Percentiles rank a stretch among this genome's conserved stretches.
Evolutionary conservation across 805 yeast genomes (phyloP).

Genomic region (Alloascoidea hylecoeti): DNA sequence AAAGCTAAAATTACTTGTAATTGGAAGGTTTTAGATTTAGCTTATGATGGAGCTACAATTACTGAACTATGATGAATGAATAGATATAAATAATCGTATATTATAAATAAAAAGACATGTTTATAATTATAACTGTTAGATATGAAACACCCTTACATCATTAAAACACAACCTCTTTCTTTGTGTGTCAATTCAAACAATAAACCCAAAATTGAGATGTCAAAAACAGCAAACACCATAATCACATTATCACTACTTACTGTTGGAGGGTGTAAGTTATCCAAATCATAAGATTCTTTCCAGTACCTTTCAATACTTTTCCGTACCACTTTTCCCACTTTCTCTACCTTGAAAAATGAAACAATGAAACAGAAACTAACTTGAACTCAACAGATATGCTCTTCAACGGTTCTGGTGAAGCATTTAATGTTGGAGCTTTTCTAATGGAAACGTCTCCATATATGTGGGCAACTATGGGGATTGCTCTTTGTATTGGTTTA

Average conservation of each 20-base stretch:
- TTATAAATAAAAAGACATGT: no score
- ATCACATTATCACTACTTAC: constrained; percentile 1
- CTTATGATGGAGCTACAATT: constrained; percentile 75
- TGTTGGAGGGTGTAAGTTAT: constrained; percentile 1
- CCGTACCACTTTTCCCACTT: no score
- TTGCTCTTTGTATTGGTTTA: constrained; percentile 81
- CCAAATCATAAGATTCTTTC: no score
- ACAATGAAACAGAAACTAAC: no score
- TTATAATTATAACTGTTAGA: no score
- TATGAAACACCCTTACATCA: no score
- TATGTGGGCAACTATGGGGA: constrained; percentile 93
- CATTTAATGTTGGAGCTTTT: constrained; percentile 84
- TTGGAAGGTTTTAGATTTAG: constrained; percentile 79
- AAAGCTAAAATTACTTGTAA: constrained; percentile 54
- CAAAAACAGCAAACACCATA: neutral
- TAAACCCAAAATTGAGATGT: neutral
- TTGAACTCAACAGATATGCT: constrained; percentile 53
- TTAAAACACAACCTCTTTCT: no score
- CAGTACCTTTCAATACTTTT: no score
- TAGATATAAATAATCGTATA: no score
- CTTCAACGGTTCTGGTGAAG: constrained; percentile 86
- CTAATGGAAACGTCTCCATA: constrained; percentile 81
- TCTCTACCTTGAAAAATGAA: no score
- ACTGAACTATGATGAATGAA: constrained; percentile 21
- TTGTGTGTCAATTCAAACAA: no score